Base-by-base conservation (phyloP, 805 yeast species). In the Isabelozyma rhagii region DNA sequence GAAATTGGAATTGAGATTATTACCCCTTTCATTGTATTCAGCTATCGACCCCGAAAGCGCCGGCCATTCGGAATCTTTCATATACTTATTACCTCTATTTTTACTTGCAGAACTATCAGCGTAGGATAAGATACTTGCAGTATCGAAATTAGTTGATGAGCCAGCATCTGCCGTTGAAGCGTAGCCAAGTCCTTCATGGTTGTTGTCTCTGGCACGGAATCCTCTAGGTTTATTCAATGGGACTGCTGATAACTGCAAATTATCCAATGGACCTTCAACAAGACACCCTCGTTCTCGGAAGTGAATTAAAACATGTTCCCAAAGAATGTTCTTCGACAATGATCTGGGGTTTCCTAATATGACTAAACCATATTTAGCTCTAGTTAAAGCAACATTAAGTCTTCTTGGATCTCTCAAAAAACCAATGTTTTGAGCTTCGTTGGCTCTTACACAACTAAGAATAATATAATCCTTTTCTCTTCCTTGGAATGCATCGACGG, bases 221-320 rank as follows among this genome's bases (percentile, higher is more conserved):
- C 41, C 41, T 9, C 41, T 51, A 75, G 51, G 43, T 21, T 51
- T 47, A 36, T 59, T 59, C 51, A 71, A 72, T 54, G 81, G 86
- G 18, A 87, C 83, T 50, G 85, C 74, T 51, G 91, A 84, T 46
- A 87, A 69, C 63, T 86, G 94, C 54, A 92, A 75, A 57, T 83
- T 87, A 51, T 87, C 93, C 55, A 92, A 74, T 1, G 89, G 83
- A 9, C 97, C 97, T 65, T 92, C 97, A 27, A 92, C 97, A 31
- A 92, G 72, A 67, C 96, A 87, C 1, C 96, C 96, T 49, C 79
- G 81, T 57, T 89, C 93, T 67, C 96, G 78, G 70, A 81, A 91
- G 63, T 89, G 96, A 43, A 81, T 68, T 56, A 92, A 72, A 51
- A 92, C 70, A 52, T 82, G 85, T 57, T 84, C 84, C 97, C 97